Evolutionary conservation across 192 early-diverging fungal genomes (phyloP), one percentile per base, ranked within the genome.

Genomic region (Mortierella alpina): DNA sequence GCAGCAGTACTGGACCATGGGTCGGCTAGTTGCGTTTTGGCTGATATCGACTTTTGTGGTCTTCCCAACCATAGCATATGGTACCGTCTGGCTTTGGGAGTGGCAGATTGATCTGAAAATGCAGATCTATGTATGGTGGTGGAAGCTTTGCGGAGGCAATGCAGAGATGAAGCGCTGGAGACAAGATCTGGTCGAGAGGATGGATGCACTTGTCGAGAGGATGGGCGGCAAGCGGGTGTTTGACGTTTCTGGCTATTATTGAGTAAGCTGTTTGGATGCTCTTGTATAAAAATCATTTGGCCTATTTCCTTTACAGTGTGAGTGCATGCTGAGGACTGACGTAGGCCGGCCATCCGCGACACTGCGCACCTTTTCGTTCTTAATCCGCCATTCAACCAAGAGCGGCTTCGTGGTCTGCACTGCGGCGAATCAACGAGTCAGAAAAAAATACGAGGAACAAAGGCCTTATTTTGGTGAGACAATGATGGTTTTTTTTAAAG

Each of bases 71-170:
- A 59, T 68, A 2, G 77, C 77, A 4, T 80, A 68, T 22, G 51
- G 70, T 1, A 80, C 77, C 2, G 77, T 80, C 0, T 80, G 70
- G 69, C 54, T 80, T 14, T 80, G 77, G 77, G 77, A 80, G 51
- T 80, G 77, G 77, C 77, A 80, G 44, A 67, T 80, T 54, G 70
- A 72, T 53, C 55, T 80, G 31, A 80, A 80, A 66, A 71, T 72
- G 65, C 70, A 80, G 53, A 68, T 80, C 22, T 54, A 68, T 20
- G 70, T 80, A 15, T 80, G 77, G 77, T 80, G 77, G 77, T 80
- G 70, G 77, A 80, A 64, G 54, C 12, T 80, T 13, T 67, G 65
- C 44, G 77, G 77, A 57, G 70, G 70, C 7, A 80, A 80, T 63
- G 59, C 70, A 39, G 70, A 68, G 60, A 80, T 80, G 70, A 80